These are phyloP conservation scores for Tolypocladium tropicale DNA, from an alignment of 2,329 filamentous ascomycete genomes.

Conservation along the genomic window DNA sequence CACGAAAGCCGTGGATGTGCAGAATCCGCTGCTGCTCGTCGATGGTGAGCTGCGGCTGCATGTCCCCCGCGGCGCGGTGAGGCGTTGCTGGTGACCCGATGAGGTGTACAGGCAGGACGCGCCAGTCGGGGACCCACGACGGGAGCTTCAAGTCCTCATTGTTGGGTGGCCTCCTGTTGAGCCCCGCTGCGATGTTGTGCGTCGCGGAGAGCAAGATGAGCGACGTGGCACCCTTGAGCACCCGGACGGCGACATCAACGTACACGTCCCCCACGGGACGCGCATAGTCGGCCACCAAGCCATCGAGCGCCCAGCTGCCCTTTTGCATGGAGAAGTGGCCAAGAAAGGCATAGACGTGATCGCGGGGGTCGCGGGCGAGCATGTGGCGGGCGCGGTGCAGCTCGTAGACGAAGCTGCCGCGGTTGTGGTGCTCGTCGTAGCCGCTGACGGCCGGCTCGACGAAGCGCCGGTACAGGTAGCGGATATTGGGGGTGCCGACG, in stretches of 20 bases:
- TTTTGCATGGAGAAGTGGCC: constrained; percentile 21
- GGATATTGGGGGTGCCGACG: constrained; percentile 21
- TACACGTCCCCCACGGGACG: constrained; percentile 20
- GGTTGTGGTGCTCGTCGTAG: constrained; percentile 17
- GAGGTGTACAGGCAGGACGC: constrained; percentile 19
- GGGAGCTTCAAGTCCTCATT: constrained; percentile 10
- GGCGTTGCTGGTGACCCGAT: constrained; percentile 19
- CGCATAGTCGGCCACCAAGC: constrained; percentile 18
- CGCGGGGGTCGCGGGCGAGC: constrained; percentile 19
- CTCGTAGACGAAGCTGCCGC: constrained; percentile 24
- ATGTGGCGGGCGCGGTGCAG: constrained; percentile 23
- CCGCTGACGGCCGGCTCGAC: constrained; percentile 16
- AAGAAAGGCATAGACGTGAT: constrained; percentile 25
- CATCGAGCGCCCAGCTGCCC: constrained; percentile 11
- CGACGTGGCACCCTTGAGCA: constrained; percentile 15
- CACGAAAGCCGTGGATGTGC: constrained; percentile 15
- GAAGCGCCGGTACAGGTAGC: constrained; percentile 21
- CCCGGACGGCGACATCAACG: constrained; percentile 19
- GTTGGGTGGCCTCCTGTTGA: background rate
- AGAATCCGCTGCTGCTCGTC: constrained; percentile 12
- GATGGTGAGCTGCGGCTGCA: constrained; percentile 15
- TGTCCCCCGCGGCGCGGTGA: constrained; percentile 17
- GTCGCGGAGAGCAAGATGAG: constrained; percentile 20
- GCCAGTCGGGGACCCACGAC: constrained; percentile 29
- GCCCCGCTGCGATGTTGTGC: constrained; percentile 5